A percentile compares a stretch with the other conserved stretches of the same genome.
Evolutionary conservation across 371 early-diverging fungal genomes (phyloP).

Genomic region (Lichtheimia hyalospora): DNA sequence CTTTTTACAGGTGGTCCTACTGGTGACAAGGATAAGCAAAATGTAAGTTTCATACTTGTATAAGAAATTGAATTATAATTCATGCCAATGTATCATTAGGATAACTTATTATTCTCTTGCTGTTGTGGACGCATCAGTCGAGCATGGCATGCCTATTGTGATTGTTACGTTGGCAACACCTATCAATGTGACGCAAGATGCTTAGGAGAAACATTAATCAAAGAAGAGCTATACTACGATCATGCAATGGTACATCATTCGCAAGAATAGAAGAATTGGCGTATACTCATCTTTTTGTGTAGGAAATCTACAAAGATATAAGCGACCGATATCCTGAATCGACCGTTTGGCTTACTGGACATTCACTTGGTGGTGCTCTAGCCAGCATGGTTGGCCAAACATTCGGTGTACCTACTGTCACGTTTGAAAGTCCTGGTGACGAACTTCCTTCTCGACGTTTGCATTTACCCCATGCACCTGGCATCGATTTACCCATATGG

Average conservation of each 20-base stretch:
- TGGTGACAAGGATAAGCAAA: constrained; percentile 78
- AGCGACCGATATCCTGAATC: constrained; percentile 65
- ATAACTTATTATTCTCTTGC: constrained; percentile 95
- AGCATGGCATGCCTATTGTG: constrained; percentile 85
- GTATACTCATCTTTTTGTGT: background rate
- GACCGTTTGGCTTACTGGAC: constrained; percentile 88
- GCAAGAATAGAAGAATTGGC: background rate
- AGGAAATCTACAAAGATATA: constrained; percentile 52
- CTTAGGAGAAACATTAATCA: constrained; percentile 55
- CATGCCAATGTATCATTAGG: constrained; percentile 51
- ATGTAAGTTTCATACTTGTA: constrained; percentile 45
- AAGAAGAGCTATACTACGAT: constrained; percentile 79
- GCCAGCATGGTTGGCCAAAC: constrained; percentile 83
- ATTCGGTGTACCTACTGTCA: constrained; percentile 83
- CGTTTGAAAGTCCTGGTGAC: constrained; percentile 92
- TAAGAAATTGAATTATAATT: background rate
- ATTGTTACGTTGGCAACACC: constrained; percentile 63
- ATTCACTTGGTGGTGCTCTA: constrained; percentile 91
- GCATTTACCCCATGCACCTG: constrained; percentile 71
- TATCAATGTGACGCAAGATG: constrained; percentile 69
- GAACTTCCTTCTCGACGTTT: constrained; percentile 74
- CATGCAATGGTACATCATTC: constrained; percentile 64
- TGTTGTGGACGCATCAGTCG: constrained; percentile 94
- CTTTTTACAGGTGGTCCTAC: constrained; percentile 80
- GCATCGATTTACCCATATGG: constrained; percentile 72